Evolutionary conservation across 345 rosid genomes (phyloP).

Genomic region (Alliaria petiolata): DNA sequence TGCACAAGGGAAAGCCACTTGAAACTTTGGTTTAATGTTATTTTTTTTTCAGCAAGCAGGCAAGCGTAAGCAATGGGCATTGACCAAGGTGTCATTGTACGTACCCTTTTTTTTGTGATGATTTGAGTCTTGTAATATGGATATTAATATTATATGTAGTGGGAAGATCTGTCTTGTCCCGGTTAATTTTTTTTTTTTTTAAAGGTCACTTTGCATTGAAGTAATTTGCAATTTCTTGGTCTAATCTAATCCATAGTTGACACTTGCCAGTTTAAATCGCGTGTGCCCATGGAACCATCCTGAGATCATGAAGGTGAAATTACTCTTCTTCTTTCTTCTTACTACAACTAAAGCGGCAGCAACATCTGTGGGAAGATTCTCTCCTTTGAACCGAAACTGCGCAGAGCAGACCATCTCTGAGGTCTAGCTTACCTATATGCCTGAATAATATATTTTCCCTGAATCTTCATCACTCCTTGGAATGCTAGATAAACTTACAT

Average conservation of each 20-base stretch:
- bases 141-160: too few relatives aligned
- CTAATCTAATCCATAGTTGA: background rate
- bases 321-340: background rate
- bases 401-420: slow-evolving; percentile 52
- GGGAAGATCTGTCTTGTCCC: too few relatives aligned
- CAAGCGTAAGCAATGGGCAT: too few relatives aligned
- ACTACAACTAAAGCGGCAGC: background rate
- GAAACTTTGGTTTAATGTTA: too few relatives aligned
- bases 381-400: background rate
- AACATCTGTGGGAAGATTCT: background rate
- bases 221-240: too few relatives aligned
- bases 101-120: too few relatives aligned
- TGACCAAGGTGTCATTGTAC: too few relatives aligned
- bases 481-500: slow-evolving; percentile 11
- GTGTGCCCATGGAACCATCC: slow-evolving; percentile 47
- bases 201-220: too few relatives aligned
- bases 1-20: too few relatives aligned
- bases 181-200: too few relatives aligned
- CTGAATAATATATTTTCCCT: background rate
- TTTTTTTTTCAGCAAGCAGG: too few relatives aligned
- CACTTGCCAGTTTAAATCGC: background rate
- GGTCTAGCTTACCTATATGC: slow-evolving; percentile 31
- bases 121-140: too few relatives aligned
- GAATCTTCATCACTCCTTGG: background rate
- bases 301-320: slow-evolving; percentile 64